phyloP scores from a whole-genome alignment of 116 monocot genomes.

The Dioscorea cayenensis region DNA sequence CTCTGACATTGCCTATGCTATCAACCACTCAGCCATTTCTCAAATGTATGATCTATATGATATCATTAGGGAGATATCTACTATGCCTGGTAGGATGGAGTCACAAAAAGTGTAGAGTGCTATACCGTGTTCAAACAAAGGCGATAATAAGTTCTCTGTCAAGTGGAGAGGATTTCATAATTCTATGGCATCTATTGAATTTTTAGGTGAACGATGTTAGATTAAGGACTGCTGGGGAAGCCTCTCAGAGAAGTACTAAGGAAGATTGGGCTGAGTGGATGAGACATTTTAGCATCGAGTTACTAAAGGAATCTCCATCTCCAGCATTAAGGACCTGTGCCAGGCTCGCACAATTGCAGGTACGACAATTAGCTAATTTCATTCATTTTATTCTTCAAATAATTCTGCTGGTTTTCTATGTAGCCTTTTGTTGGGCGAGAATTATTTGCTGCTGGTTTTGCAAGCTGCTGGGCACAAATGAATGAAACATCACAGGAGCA shows the following conservation, averaged over 20 bases:
- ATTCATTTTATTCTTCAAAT: neutral
- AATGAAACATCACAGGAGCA: conserved; percentile 90
- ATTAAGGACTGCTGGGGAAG: conserved; percentile 89
- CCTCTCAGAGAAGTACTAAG: conserved; percentile 93
- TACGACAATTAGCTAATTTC: conserved; percentile 19
- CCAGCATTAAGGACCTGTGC: conserved; percentile 96
- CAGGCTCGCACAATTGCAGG: conserved; percentile 96
- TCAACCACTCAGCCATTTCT: too few species aligned
- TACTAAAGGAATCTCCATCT: conserved; percentile 95
- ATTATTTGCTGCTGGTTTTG: conserved; percentile 98
- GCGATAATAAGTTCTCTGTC: too few species aligned
- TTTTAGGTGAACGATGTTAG: conserved; percentile 85
- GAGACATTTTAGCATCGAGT: conserved; percentile 98
- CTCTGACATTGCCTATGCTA: too few species aligned
- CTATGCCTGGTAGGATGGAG: too few species aligned
- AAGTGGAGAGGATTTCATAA: conserved; percentile 1
- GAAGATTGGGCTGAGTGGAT: conserved; percentile 99
- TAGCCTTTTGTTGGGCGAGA: conserved; percentile 97
- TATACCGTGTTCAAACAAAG: too few species aligned
- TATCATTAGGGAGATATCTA: too few species aligned
- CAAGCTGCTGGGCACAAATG: conserved; percentile 98
- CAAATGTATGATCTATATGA: too few species aligned
- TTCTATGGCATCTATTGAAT: neutral
- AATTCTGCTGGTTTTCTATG: conserved; percentile 24
- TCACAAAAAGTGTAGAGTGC: too few species aligned